Conservation (phyloP, 352 stramenopile species). For the Peronospora destructor region DNA sequence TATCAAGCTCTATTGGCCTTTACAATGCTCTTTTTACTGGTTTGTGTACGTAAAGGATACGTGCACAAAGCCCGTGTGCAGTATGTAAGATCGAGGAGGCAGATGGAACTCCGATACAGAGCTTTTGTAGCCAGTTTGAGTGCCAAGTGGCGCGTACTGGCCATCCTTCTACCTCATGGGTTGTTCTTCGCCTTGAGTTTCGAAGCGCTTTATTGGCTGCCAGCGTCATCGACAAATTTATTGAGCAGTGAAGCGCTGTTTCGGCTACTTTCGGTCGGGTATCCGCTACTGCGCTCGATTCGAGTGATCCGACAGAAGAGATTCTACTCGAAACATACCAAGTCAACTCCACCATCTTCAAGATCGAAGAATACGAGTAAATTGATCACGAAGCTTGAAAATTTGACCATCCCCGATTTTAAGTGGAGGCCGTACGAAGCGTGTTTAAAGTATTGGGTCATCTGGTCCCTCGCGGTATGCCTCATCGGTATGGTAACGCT, state of each 20-base stretch:
- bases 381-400: conserved; percentile 29
- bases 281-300: conserved; percentile 64
- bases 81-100: conserved; percentile 44
- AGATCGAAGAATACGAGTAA: conserved; percentile 14
- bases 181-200: conserved; percentile 61
- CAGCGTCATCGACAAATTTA: conserved; percentile 38
- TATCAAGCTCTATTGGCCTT: conserved; percentile 41
- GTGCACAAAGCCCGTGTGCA: conserved; percentile 43
- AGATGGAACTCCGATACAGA: conserved; percentile 55
- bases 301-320: conserved; percentile 50
- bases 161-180: conserved; percentile 58
- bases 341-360: conserved; percentile 8
- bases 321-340: conserved; percentile 32
- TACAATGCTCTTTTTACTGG: conserved; percentile 23
- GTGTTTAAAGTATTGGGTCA: conserved; percentile 82
- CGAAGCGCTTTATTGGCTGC: conserved; percentile 48
- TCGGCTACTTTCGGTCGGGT: conserved; percentile 49
- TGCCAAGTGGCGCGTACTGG: conserved; percentile 53
- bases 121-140: conserved; percentile 63
- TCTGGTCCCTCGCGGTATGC: conserved; percentile 59
- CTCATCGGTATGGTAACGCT: conserved; percentile 46
- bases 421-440: conserved; percentile 66
- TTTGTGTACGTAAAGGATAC: conserved; percentile 66
- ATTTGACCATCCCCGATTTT: conserved; percentile 32
- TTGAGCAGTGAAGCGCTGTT: conserved; percentile 53